These are phyloP conservation scores for Pleurostoma richardsiae DNA, from an alignment of 2,329 filamentous ascomycete species.

Conservation along the genomic window DNA sequence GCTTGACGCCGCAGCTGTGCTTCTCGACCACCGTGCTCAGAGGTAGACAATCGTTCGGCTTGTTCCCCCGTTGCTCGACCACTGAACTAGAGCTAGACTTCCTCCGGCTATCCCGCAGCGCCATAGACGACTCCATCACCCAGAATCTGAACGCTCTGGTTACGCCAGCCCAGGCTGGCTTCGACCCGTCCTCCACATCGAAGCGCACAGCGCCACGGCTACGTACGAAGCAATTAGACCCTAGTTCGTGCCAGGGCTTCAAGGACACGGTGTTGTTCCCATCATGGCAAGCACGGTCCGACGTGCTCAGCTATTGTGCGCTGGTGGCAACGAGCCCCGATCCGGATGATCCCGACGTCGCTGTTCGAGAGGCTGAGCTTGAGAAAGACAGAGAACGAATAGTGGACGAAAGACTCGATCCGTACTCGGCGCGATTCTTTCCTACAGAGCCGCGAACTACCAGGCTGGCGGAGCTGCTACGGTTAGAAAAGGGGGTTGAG, in stretches of 20 bases:
- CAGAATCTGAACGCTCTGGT: slow-evolving; percentile 89
- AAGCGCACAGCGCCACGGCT: slow-evolving; percentile 47
- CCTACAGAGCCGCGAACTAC: slow-evolving; percentile 76
- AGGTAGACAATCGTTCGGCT: slow-evolving; percentile 41
- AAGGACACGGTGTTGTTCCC: slow-evolving; percentile 77
- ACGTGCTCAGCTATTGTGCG: slow-evolving; percentile 85
- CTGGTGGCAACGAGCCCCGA: slow-evolving; percentile 83
- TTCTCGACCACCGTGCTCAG: slow-evolving; percentile 65
- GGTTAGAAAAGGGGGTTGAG: slow-evolving; percentile 73
- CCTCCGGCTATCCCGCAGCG: slow-evolving; percentile 74
- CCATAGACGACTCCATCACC: slow-evolving; percentile 88
- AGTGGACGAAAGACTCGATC: slow-evolving; percentile 85
- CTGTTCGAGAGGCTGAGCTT: slow-evolving; percentile 65
- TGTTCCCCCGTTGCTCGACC: not conserved
- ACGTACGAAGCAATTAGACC: slow-evolving; percentile 49
- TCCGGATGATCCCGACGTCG: slow-evolving; percentile 75
- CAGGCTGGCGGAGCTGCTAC: slow-evolving; percentile 65
- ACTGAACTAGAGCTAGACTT: slow-evolving; percentile 60
- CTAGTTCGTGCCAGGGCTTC: slow-evolving; percentile 63
- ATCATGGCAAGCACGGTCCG: slow-evolving; percentile 77
- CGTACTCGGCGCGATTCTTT: slow-evolving; percentile 82
- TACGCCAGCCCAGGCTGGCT: slow-evolving; percentile 66
- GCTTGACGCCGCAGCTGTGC: slow-evolving; percentile 70
- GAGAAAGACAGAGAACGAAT: slow-evolving; percentile 65
- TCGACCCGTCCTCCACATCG: slow-evolving; percentile 75